Percentiles rank a stretch among this genome's conserved stretches.
Conservation (phyloP, 1,284 basidiomycete genomes). For the Pseudozyma thailandica region DNA sequence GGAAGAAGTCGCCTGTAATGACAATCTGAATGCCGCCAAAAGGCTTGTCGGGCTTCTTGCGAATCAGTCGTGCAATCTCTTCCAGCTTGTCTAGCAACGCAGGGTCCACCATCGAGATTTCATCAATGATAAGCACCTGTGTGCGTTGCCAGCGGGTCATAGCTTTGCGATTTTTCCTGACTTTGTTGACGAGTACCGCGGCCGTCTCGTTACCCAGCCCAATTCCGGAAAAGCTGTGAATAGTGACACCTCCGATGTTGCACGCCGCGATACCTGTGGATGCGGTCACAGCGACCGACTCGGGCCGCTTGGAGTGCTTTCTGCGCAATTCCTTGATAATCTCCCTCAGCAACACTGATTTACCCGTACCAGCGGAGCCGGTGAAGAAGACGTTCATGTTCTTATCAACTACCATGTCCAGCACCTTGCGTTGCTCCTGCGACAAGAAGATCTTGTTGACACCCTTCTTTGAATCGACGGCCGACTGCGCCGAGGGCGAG, state of each 20-base stretch:
- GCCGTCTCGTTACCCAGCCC: slow-evolving; percentile 81
- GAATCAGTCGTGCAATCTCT: slow-evolving; percentile 75
- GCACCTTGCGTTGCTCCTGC: slow-evolving; percentile 61
- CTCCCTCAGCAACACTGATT: slow-evolving; percentile 90
- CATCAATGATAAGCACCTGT: slow-evolving; percentile 90
- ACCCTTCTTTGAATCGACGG: slow-evolving; percentile 9
- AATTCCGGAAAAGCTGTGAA: slow-evolving; percentile 91
- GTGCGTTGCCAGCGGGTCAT: slow-evolving; percentile 77
- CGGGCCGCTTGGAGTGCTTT: slow-evolving; percentile 71
- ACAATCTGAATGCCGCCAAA: slow-evolving; percentile 97
- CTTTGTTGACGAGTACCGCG: slow-evolving; percentile 75
- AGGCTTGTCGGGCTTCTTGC: slow-evolving; percentile 73
- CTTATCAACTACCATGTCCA: slow-evolving; percentile 60
- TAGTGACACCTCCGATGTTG: slow-evolving; percentile 90
- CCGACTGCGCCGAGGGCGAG: slow-evolving; percentile 8
- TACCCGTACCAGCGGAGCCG: slow-evolving; percentile 91
- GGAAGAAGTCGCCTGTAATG: slow-evolving; percentile 95
- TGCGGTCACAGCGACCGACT: slow-evolving; percentile 84
- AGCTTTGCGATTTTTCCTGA: slow-evolving; percentile 79
- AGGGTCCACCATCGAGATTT: slow-evolving; percentile 95
- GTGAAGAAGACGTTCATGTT: slow-evolving; percentile 90
- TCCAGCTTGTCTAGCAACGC: slow-evolving; percentile 89
- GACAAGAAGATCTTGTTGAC: slow-evolving; percentile 59
- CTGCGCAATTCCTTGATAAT: slow-evolving; percentile 78
- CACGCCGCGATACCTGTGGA: slow-evolving; percentile 89